Conservation (phyloP, 176 grass and related monocot genomes). For the Eragrostis nindensis region DNA sequence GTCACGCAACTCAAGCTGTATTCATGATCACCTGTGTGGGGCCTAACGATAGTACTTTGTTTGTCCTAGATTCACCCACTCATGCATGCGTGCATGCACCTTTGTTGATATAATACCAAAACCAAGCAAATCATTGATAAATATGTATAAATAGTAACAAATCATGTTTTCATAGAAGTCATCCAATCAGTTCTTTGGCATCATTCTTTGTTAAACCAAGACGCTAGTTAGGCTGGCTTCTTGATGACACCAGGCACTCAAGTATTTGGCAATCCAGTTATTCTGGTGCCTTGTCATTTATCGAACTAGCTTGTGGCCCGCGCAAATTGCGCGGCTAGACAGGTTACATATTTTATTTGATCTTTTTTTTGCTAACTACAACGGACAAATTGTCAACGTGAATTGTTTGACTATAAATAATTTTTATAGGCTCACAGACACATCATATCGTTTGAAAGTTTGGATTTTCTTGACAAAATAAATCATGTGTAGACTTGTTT, state of each 20-base stretch:
- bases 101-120: neutral
- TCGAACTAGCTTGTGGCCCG: too few relatives aligned
- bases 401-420: too few relatives aligned
- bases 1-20: neutral
- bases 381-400: too few relatives aligned
- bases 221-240: neutral
- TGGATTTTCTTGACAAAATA: too few relatives aligned
- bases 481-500: too few relatives aligned
- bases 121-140: constrained; percentile 33
- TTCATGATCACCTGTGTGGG: neutral
- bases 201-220: neutral
- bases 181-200: neutral
- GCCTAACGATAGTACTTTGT: constrained; percentile 25
- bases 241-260: constrained; percentile 23
- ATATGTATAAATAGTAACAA: neutral
- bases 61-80: constrained; percentile 32
- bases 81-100: constrained; percentile 12
- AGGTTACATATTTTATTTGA: too few relatives aligned
- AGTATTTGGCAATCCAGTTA: neutral
- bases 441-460: too few relatives aligned
- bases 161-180: neutral
- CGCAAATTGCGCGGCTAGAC: too few relatives aligned
- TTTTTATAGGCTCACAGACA: too few relatives aligned
- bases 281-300: constrained; percentile 10
- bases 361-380: too few relatives aligned